Base-by-base conservation (phyloP, 306 rosid genomes). In the Dryas drummondii region DNA sequence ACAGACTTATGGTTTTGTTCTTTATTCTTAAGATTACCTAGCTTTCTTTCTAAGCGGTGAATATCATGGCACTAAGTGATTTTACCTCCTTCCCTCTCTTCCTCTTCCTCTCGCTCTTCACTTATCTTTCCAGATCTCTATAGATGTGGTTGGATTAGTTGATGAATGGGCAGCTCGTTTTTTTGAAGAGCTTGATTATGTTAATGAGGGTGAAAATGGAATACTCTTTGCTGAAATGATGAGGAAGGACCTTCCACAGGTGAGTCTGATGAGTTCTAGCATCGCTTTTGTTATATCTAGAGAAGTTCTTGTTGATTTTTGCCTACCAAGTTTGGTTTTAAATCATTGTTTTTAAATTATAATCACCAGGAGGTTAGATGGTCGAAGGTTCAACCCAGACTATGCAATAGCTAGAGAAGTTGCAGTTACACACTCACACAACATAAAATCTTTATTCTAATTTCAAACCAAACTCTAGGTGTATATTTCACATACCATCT, bases 111-210 rank as follows among this genome's bases (percentile, higher is more conserved):
- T 70, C 50, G n/a, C 63, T 49, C 78, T 78, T 52, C 67, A 73
- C 69, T 52, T 76, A 51, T 54, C 54, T 59, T 79, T 83, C 66
- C 83, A 94, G 98, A 79, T 94, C 71, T 91, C 97, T 26, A n/a
- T 91, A 66, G 98, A 94, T 79, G 98, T 94, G 84, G 97, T 94
- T 66, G 98, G 98, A 69, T 80, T 94, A 84, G 98, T 94, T 72
- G 98, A 94, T 81, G 98, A 94, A 81, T 91, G 98, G 97, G 98
- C 98, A 42, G 93, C 98, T 79, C 90, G 98, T 68, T 94, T 94
- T 76, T 94, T 94, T 86, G 98, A 94, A 79, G 98, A 94, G 88
- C 78, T 94, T 56, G 98, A 94, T 83, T 94, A 94, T 80, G 83
- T 94, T 73, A 91, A 83, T 86, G 98, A 94, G 83, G 98, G 98